Base-by-base conservation (phyloP, 2,329 filamentous ascomycete species). In the Fusarium sp. region DNA sequence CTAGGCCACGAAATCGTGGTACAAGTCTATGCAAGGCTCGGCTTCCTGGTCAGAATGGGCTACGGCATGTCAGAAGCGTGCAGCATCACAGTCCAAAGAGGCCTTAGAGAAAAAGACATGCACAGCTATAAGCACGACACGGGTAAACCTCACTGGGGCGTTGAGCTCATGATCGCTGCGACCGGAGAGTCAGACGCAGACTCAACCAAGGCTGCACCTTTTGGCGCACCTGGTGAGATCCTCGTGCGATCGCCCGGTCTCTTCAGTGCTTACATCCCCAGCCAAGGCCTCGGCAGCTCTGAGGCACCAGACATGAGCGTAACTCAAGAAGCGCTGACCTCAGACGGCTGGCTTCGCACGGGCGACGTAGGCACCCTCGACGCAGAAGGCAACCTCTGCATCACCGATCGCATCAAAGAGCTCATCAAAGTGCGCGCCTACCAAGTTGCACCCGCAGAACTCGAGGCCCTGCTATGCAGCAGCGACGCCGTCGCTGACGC, bases 21-120 rank as follows among this genome's bases (percentile, higher is more conserved):
- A 34, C 87, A 91, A 70, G 86, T 90, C 15, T 89, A 90, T 75
- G 85, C 90, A 73, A 82, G 82, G 26, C 78, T 89, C 26, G 91
- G 88, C 75, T 79, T 84, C 71, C 72, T 77, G 4, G 67, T 81
- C 11, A 69, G 80, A 75, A 87, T 93, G 74, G 92, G 91, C 2
- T 94, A 91, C 84, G 92, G 92, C 1, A 91, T 94, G 87, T 93
- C 91, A 14, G 92, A 94, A 78, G 85, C 83, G 4, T 92, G 91
- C 15, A 92, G 90, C 73, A 86, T 90, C 1, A 81, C 88, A 5
- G 80, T 90, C 3, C 88, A 88, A 52, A 89, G 85, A 76, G 85
- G 91, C 53, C 81, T 88, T 1, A 80, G 75, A 2, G 81, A 87
- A 58, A 78, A 73, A 7, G 84, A 83, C 14, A 80, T 82, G 54